phyloP scores from a whole-genome alignment of 2,329 filamentous ascomycete species.

The Phaeomoniella chlamydospora region DNA sequence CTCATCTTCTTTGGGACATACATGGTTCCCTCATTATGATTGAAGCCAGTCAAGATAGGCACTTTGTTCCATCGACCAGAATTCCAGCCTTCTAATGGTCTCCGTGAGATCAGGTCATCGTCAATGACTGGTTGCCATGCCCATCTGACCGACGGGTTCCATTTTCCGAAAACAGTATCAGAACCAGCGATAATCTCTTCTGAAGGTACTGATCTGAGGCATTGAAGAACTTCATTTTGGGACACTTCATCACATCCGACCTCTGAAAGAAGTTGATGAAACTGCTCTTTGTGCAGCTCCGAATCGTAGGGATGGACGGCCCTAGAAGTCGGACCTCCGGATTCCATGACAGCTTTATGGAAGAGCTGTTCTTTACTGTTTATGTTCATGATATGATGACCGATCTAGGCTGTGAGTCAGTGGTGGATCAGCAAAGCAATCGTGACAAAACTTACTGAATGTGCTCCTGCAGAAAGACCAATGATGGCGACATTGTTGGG shows the following conservation, averaged over 20 bases:
- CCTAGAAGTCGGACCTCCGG: conserved; percentile 27
- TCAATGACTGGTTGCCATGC: conserved; percentile 52
- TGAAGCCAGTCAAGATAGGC: conserved; percentile 48
- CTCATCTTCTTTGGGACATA: conserved; percentile 41
- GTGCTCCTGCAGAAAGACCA: conserved; percentile 36
- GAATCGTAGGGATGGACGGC: conserved; percentile 15
- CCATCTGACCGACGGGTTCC: conserved; percentile 26
- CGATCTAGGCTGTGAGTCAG: conserved; percentile 32
- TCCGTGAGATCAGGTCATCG: conserved; percentile 39
- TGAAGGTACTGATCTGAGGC: conserved; percentile 49
- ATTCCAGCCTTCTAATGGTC: conserved; percentile 38
- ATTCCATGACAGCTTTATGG: conserved; percentile 35
- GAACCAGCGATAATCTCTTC: conserved; percentile 41
- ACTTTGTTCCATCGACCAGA: conserved; percentile 48
- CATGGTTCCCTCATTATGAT: conserved; percentile 49
- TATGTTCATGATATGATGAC: conserved; percentile 37
- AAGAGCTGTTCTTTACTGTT: conserved; percentile 41
- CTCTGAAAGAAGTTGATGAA: conserved; percentile 48
- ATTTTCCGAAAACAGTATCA: conserved; percentile 15
- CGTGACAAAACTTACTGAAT: not conserved
- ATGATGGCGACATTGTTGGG: conserved; percentile 14
- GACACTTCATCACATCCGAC: conserved; percentile 43
- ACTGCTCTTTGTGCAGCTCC: conserved; percentile 31
- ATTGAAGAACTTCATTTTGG: conserved; percentile 44
- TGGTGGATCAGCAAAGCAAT: conserved; percentile 10